Evolutionary conservation across 352 stramenopile genomes (phyloP), one percentile per base, ranked within the genome.

Genomic region (Globisporangium cylindrosporum): DNA sequence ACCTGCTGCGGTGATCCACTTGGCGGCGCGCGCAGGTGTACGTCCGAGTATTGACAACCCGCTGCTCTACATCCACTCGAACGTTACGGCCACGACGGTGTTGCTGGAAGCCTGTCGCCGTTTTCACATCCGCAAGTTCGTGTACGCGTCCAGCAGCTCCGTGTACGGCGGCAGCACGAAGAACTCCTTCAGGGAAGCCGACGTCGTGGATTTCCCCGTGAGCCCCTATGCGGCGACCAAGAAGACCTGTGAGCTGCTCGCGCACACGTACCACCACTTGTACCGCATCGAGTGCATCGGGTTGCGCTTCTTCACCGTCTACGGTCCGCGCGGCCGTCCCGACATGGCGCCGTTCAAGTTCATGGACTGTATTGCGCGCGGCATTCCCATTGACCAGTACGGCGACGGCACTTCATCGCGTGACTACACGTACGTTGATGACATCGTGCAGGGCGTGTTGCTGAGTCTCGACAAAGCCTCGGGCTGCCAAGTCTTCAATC

Each of bases 291-390:
- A 98, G 55, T 88, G 92, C 10, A 97, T 98, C 62, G 97, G 94
- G 2, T 79, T 99, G 62, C 93, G 97, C 24, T 99, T 99, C 78
- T 99, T 99, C 79, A 99, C 98, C 12, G 98, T 99, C 0, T 99
- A 99, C 73, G 98, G 98, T 2, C 92, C 93, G 15, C 80, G 95
- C 20, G 97, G 97, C 14, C 82, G 98, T 48, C 97, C 97, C 14
- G 98, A 99, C 75, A 53, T 64, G 36, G 53, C 53, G 25, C 63
- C 53, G 63, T 57, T 64, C 63, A 68, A 68, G 63, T 64, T 64
- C 38, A 70, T 66, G 29, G 64, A 66, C 36, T 22, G 56, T 2
- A 66, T 64, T 22, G 56, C 43, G 15, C 80, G 88, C 22, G 97
- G 92, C 46, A 62, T 96, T 29, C 73, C 94, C 49, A 98, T 99